Evolutionary conservation across 495 filamentous ascomycete species (phyloP), one percentile per base, ranked within the genome.

Genomic region (Penicillium salamii): DNA sequence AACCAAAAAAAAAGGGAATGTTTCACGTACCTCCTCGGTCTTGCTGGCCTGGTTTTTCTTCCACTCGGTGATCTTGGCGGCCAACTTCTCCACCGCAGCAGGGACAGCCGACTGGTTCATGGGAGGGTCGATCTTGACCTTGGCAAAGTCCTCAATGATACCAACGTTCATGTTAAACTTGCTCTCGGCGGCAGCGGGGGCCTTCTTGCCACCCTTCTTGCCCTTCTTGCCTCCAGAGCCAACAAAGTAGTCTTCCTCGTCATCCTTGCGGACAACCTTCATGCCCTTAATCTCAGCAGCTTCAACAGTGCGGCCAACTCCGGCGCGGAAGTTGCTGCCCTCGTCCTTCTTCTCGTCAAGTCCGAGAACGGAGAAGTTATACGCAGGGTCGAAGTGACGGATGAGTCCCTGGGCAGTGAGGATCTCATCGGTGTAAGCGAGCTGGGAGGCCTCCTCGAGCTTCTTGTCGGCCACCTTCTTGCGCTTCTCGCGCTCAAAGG

Each of bases 371-470:
- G 82, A 78, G 60, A 87, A 84, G 55, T 78, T 73, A 39, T 82
- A 83, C 3, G 87, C 78, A 2, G 93, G 91, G 65, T 97, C 90
- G 59, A 97, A 91, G 79, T 90, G 91, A 42, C 85, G 84, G 49
- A 97, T 86, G 8, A 99, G 77, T 61, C 82, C 85, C 68, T 91
- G 85, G 29, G 89, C 89, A 42, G 86, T 85, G 37, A 89, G 78
- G 61, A 99, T 95, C 75, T 97, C 89, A 49, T 95, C 89, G 37
- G 86, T 75, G 72, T 89, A 99, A 34, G 93, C 93, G 0, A 82
- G 90, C 54, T 84, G 79, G 45, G 88, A 91, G 50, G 95, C 93
- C 71, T 96, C 91, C 64, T 91, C 91, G 39, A 96, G 81, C 69
- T 89, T 87, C 75, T 91, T 78, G 42, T 79, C 79, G 15, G 93